These are phyloP conservation scores for Cryphonectria radicalis DNA, from an alignment of 2,329 filamentous ascomycete genomes.

Conservation along the genomic window DNA sequence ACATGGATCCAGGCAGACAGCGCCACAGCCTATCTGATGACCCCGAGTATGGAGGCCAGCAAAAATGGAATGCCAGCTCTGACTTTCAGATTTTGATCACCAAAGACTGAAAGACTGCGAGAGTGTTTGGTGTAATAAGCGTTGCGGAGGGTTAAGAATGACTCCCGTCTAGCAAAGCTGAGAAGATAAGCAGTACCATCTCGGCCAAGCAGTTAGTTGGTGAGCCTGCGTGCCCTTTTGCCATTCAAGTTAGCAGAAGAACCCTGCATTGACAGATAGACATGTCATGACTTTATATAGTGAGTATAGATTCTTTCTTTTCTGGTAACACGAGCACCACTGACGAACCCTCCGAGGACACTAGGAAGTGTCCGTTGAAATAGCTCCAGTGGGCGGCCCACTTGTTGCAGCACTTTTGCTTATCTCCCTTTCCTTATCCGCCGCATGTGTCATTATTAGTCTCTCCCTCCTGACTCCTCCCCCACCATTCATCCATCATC, in stretches of 20 bases:
- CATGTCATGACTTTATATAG: too few relatives aligned
- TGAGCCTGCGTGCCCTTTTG: background rate
- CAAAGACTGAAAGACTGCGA: background rate
- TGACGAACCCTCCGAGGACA: background rate
- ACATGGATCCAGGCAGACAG: conserved; percentile 8
- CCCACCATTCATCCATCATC: background rate
- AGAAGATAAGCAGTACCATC: background rate
- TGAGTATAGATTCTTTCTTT: background rate
- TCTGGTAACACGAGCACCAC: background rate
- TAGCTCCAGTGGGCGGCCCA: background rate
- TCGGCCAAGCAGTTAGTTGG: background rate
- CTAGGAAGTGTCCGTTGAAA: background rate
- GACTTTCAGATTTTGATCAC: background rate
- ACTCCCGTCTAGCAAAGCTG: background rate
- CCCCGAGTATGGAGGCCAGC: background rate
- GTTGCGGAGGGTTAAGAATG: background rate
- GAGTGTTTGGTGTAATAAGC: background rate
- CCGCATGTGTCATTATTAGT: conserved; percentile 17
- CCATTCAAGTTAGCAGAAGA: background rate
- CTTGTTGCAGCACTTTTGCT: conserved; percentile 3
- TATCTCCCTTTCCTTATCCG: conserved; percentile 9
- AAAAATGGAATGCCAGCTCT: background rate
- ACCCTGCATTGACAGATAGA: background rate
- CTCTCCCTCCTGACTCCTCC: background rate
- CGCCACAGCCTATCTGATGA: background rate